Base-by-base conservation (phyloP, 2,329 filamentous ascomycete genomes). In the Plectosphaerella sp. region DNA sequence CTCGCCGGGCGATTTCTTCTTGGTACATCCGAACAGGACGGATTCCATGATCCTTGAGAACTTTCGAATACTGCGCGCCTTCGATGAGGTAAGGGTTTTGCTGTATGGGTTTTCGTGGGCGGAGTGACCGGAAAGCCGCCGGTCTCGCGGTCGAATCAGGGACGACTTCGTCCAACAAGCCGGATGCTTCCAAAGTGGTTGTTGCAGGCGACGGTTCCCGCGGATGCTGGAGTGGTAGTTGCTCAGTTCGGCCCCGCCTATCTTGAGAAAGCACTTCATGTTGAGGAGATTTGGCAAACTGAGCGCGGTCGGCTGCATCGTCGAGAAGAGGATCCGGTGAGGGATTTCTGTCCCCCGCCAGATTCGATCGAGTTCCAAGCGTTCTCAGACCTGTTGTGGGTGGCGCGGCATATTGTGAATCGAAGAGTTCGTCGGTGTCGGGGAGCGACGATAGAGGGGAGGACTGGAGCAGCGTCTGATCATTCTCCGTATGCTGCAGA, bases 281-380 rank as follows among this genome's bases (percentile, higher is more conserved):
- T 77, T 65, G 56, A 84, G 84, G 4, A 81, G 81, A 45, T 83
- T 79, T 59, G 83, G 72, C 60, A 84, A 81, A 8, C 84, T 84
- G 1, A 80, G 80, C 54, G 83, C 84, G 18, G 81, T 74, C 1
- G 79, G 79, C 8, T 81, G 73, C 16, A 84, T 66, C 4, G 76
- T 80, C 36, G 80, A 73, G 54, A 7, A 58, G 41, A 16, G 56
- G 54, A 33, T 56, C 54, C 10, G 56, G 51, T 22, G 47, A 43
- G 35, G 36, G 45, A 22, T 48, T 28, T 20, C 48, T 12, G 16
- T 14, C 16, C 18, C 10, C 15, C 10, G 10, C 33, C 12, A 11
- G 33, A 33, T 10, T 10, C 11, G 11, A 33, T 12, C 28, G 28
- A 33, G 4, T 33, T 12, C 4, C 28, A 33, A 33, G 8, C 8